These are phyloP conservation scores for Tulasnella sp. DNA, from an alignment of 768 basidiomycete species.

Conservation along the genomic window DNA sequence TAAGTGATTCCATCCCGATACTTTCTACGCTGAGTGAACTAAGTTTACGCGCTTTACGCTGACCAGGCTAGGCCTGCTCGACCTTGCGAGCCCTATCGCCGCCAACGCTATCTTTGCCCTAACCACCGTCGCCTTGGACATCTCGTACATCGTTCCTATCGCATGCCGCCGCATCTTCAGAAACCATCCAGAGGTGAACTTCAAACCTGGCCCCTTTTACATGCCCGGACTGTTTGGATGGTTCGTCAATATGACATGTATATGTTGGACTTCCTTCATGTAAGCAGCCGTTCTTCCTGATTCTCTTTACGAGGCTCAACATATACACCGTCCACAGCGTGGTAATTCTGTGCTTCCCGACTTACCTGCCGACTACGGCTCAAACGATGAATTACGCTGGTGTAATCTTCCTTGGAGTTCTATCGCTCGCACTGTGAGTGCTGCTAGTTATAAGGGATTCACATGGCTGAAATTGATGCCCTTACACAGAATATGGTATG, in stretches of 20 bases:
- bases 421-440: slow-evolving; percentile 10
- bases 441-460: no score
- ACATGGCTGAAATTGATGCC: neutral
- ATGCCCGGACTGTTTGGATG: slow-evolving; percentile 58
- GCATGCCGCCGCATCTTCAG: slow-evolving; percentile 53
- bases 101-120: slow-evolving; percentile 76
- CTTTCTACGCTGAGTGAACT: no score
- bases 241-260: slow-evolving; percentile 52
- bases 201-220: slow-evolving; percentile 81
- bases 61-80: slow-evolving; percentile 38
- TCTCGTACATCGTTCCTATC: slow-evolving; percentile 60
- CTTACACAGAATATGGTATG: slow-evolving; percentile 7
- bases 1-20: neutral
- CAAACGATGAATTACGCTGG: slow-evolving; percentile 77
- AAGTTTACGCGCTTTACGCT: neutral
- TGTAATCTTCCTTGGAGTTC: slow-evolving; percentile 30
- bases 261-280: slow-evolving; percentile 27
- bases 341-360: slow-evolving; percentile 66
- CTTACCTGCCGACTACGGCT: slow-evolving; percentile 53
- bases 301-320: no score
- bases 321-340: no score
- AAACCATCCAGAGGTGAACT: slow-evolving; percentile 70
- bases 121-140: slow-evolving; percentile 46
- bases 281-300: no score
- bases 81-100: slow-evolving; percentile 65